phyloP scores from a whole-genome alignment of 2,329 filamentous ascomycete genomes.

The Exserohilum rostratum region DNA sequence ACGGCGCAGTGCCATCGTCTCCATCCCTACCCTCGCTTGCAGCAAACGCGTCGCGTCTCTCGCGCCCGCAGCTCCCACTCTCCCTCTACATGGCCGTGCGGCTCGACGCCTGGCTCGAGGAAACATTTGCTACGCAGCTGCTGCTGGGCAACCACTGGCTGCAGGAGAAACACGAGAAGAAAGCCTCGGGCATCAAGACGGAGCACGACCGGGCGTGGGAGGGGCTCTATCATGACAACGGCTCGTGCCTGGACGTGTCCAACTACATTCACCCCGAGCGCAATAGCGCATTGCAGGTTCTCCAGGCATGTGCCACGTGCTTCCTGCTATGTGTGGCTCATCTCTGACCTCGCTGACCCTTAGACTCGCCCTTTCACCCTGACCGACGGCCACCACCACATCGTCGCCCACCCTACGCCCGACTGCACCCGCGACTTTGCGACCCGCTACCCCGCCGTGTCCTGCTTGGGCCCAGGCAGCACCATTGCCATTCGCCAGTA shows the following conservation, averaged over 20 bases:
- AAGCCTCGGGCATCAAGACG: conserved; percentile 5
- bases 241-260: conserved; percentile 40
- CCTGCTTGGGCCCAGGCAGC: conserved; percentile 3
- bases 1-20: too few relatives aligned
- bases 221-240: conserved; percentile 43
- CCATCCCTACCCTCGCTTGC: neutral
- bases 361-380: conserved; percentile 30
- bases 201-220: conserved; percentile 22
- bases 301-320: conserved; percentile 25
- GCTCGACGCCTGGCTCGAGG: conserved; percentile 31
- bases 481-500: conserved; percentile 31
- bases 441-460: conserved; percentile 1
- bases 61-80: neutral
- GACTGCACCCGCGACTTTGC: conserved; percentile 17
- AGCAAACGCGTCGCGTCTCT: conserved; percentile 22
- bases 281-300: conserved; percentile 26
- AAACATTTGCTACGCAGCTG: conserved; percentile 27
- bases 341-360: conserved; percentile 4
- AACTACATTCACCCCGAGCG: conserved; percentile 15
- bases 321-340: neutral
- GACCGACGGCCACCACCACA: conserved; percentile 35
- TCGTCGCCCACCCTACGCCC: conserved; percentile 24
- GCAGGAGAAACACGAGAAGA: conserved; percentile 16
- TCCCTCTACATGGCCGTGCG: conserved; percentile 19
- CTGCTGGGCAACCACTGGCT: conserved; percentile 32